These are phyloP conservation scores for Oidium heveae DNA, from an alignment of 2,329 filamentous ascomycete genomes.

Conservation along the genomic window DNA sequence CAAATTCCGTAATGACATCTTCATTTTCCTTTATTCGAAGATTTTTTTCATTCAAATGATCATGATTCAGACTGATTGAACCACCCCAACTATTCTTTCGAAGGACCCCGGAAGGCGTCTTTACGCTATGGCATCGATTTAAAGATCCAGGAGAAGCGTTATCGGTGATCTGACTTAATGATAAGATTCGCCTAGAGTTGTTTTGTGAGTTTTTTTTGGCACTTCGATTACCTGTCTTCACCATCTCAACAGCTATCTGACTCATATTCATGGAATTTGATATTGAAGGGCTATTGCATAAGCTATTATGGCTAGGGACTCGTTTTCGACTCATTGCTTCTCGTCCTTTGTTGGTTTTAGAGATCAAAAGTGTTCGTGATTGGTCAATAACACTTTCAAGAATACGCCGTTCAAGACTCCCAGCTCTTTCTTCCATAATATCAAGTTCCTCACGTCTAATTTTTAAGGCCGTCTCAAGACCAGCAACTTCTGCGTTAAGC, in stretches of 20 bases:
- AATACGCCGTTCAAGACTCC: slow-evolving; percentile 73
- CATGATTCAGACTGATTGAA: slow-evolving; percentile 17
- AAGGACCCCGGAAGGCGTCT: slow-evolving; percentile 25
- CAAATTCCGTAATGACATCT: slow-evolving; percentile 16
- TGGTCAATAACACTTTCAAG: slow-evolving; percentile 92
- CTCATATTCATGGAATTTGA: slow-evolving; percentile 11
- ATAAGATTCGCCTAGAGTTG: slow-evolving; percentile 56
- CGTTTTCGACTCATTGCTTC: slow-evolving; percentile 27
- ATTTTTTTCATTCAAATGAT: slow-evolving; percentile 36
- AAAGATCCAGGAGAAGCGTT: slow-evolving; percentile 38
- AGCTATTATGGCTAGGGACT: slow-evolving; percentile 20
- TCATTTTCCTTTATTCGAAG: slow-evolving; percentile 34
- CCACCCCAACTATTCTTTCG: slow-evolving; percentile 50
- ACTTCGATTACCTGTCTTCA: slow-evolving; percentile 20
- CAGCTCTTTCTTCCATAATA: slow-evolving; percentile 71
- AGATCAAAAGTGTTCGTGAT: slow-evolving; percentile 68
- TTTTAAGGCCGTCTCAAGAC: slow-evolving; percentile 69
- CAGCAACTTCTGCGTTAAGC: slow-evolving; percentile 64
- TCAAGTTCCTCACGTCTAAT: slow-evolving; percentile 79
- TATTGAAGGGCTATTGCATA: slow-evolving; percentile 12
- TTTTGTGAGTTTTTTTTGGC: slow-evolving; percentile 19
- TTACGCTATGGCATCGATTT: slow-evolving; percentile 56
- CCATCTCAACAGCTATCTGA: slow-evolving; percentile 26
- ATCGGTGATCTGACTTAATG: slow-evolving; percentile 68
- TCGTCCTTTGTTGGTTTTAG: slow-evolving; percentile 24